Base-by-base conservation (phyloP, 106 monocot genomes). In the Alisma plantagoaquatica region DNA sequence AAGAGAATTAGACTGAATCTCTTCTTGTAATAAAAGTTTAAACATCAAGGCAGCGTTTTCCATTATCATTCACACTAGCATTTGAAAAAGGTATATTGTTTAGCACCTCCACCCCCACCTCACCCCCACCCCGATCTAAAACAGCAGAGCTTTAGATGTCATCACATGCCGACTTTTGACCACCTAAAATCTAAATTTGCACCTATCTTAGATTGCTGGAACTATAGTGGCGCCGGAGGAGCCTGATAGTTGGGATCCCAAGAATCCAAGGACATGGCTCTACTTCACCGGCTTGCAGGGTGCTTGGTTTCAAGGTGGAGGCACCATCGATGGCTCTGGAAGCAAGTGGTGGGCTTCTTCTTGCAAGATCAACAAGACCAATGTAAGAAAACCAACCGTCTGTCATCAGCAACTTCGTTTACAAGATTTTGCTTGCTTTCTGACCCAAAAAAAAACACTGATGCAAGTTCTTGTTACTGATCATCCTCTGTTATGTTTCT, bases 341-440 rank as follows among this genome's bases (percentile, higher is more conserved):
- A 83, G 73, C 59, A 84, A 80, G 59, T 96, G 96, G 96, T 96
- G 96, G 96, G 96, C 84, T 52, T 41, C 75, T 17, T 89, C 89
- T 43, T 96, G 96, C 81, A 96, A 96, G 76, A 73, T 89, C 63
- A 84, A 78, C 54, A 84, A 75, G 63, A 89, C 73, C 42, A 88
- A 96, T 38, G 89, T 89, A 71, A 65, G 16, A 27, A 9, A 29
- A 3, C 41, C 15, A 32, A 23, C 7, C 0, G 16, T 9, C 7
- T 46, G n/a, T n/a, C n/a, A n/a, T n/a, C n/a, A n/a, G n/a, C n/a
- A n/a, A n/a, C n/a, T n/a, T n/a, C n/a, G n/a, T n/a, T n/a, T n/a
- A n/a, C n/a, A n/a, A n/a, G n/a, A n/a, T n/a, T 46, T 18, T 46
- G 4, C 3, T 46, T 18, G 35, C 6, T 38, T 6, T 7, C 35